These are phyloP conservation scores for Cardamine chenopodiifolia DNA, from an alignment of 345 rosid species.

Conservation along the genomic window DNA sequence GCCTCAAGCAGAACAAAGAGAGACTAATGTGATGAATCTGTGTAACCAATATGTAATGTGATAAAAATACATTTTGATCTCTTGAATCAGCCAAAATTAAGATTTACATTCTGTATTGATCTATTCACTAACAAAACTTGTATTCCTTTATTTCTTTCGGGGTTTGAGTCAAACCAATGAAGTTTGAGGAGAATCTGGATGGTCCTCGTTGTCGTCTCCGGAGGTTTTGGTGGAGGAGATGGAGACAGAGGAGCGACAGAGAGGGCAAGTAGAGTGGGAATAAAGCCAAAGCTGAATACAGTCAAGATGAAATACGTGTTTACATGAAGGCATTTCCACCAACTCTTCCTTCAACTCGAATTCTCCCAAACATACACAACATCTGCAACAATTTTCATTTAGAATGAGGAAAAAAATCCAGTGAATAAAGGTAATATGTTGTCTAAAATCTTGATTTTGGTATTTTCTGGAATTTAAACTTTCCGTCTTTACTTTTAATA, in stretches of 20 bases:
- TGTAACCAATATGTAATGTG: background rate
- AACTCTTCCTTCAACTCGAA: slow-evolving; percentile 82
- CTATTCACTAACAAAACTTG: slow-evolving; percentile 40
- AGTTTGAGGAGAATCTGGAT: slow-evolving; percentile 27
- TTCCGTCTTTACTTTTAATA: slow-evolving; percentile 31
- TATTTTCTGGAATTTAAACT: slow-evolving; percentile 31
- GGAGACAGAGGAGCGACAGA: slow-evolving; percentile 72
- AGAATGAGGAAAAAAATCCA: slow-evolving; percentile 5
- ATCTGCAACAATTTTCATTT: slow-evolving; percentile 48
- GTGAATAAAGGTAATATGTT: slow-evolving; percentile 8
- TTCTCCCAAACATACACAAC: slow-evolving; percentile 95
- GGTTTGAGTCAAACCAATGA: slow-evolving; percentile 32
- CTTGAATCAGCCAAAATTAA: slow-evolving; percentile 6
- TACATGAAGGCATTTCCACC: slow-evolving; percentile 82
- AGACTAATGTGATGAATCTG: background rate
- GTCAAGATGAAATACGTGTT: slow-evolving; percentile 85
- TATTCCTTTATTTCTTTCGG: slow-evolving; percentile 9
- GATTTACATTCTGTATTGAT: slow-evolving; percentile 14
- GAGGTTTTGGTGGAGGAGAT: slow-evolving; percentile 38
- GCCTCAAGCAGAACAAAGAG: slow-evolving; percentile 3
- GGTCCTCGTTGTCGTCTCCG: background rate
- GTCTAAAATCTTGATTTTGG: slow-evolving; percentile 29
- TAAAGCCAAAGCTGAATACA: slow-evolving; percentile 88
- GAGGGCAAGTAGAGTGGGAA: slow-evolving; percentile 86
- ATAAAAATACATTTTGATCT: background rate